Base-by-base conservation (phyloP, 495 filamentous ascomycete genomes). In the Trichoderma virens region DNA sequence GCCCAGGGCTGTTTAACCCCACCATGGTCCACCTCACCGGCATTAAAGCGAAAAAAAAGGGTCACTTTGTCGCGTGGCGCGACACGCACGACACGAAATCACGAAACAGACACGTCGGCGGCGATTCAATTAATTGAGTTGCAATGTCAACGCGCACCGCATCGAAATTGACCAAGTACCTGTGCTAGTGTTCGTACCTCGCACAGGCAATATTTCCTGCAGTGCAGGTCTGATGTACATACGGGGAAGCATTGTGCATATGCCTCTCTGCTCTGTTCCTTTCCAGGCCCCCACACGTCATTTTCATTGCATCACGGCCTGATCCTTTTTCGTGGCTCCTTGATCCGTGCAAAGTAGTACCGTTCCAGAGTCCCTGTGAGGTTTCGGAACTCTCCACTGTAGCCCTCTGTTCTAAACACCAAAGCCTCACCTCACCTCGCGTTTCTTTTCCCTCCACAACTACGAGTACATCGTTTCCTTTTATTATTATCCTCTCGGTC, bases 21-120 rank as follows among this genome's bases (percentile, higher is more conserved):
- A 56, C 51, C 51, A 56, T 2, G 23, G 51, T 25, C 51, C 25
- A 16, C 30, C 51, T 28, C 51, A 16, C 27, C 43, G 20, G 23
- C 27, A 56, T 6, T 20, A 7, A 16, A 45, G 5, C 5, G 0
- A 13, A 31, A 56, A 47, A 47, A 47, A 47, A 20, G 43, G 43
- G 51, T 13, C 51, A 56, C 25, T 56, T 1, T 20, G 62, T 13
- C 62, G 41, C 62, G 62, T 13, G 28, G 27, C 47, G 62, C 34
- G 51, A 54, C 63, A 34, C 43, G 16, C 41, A 14, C 41, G 34
- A 67, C 65, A 64, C 65, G 65, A 64, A 64, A 67, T 67, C 65
- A 67, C 65, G 65, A 67, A 67, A 67, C 30, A 32, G 65, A 67
- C 65, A 67, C 65, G 65, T 67, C 65, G 32, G 41, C n/a, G 39